These are phyloP conservation scores for Cordia subcordata DNA, from an alignment of 257 asterid species.

Conservation along the genomic window DNA sequence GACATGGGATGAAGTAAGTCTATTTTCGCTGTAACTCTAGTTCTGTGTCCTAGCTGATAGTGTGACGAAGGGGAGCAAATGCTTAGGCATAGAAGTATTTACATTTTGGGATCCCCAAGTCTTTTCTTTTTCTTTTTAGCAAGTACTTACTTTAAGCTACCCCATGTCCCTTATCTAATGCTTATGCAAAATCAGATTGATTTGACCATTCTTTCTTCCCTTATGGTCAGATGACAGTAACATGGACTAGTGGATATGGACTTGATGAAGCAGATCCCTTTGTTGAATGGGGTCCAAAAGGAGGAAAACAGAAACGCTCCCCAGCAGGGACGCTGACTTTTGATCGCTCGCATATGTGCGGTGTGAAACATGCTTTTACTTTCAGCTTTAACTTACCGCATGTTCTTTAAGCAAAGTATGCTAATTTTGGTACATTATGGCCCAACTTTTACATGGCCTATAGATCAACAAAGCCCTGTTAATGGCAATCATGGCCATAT, in stretches of 20 bases:
- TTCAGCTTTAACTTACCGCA: not conserved
- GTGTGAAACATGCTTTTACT: slow-evolving; percentile 34
- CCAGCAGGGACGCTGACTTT: slow-evolving; percentile 84
- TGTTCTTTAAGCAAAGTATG: not conserved
- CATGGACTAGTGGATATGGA: slow-evolving; percentile 94
- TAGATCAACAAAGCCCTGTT: too few relatives aligned
- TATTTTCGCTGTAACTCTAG: not conserved
- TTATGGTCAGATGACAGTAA: slow-evolving; percentile 76
- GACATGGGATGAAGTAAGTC: slow-evolving; percentile 82
- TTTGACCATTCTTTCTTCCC: not conserved
- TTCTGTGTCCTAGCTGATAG: not conserved
- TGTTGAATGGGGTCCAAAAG: slow-evolving; percentile 80
- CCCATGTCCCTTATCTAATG: not conserved
- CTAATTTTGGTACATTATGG: not conserved
- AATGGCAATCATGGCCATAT: too few relatives aligned
- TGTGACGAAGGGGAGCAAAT: too few relatives aligned
- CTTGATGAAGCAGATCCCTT: slow-evolving; percentile 61
- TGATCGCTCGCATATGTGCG: slow-evolving; percentile 81
- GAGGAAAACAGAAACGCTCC: slow-evolving; percentile 48
- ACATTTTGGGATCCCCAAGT: too few relatives aligned
- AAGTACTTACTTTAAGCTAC: not conserved
- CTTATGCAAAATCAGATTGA: not conserved
- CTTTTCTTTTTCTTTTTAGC: not conserved
- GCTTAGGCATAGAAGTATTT: too few relatives aligned
- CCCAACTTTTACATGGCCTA: not conserved